Percentiles rank a stretch among this genome's conserved stretches.
Conservation (phyloP, 441 rosid genomes). For the Pelargonium cotyledonis region DNA sequence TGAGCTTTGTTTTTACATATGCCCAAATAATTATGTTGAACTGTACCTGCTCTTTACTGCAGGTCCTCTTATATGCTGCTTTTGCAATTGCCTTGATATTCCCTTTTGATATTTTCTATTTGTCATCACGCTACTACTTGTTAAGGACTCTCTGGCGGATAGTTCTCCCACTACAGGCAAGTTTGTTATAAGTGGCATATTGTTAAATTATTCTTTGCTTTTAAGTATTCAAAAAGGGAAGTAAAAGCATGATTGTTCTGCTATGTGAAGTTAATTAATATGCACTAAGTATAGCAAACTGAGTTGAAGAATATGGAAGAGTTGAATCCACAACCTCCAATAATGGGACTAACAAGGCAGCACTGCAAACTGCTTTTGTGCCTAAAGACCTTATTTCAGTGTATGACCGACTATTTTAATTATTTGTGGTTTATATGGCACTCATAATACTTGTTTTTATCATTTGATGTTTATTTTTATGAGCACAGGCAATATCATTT, state of each 20-base stretch:
- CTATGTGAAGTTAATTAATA: not conserved
- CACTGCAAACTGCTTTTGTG: not conserved
- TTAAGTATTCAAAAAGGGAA: not conserved
- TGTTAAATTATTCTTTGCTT: not conserved
- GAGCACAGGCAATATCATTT: constrained; percentile 71
- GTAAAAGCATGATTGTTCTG: not conserved
- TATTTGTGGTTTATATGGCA: constrained; percentile 7
- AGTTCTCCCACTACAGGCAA: constrained; percentile 82
- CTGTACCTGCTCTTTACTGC: constrained; percentile 30
- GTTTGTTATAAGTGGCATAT: constrained; percentile 9
- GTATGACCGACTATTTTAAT: constrained; percentile 1
- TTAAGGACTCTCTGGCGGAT: constrained; percentile 86
- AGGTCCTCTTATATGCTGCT: constrained; percentile 77
- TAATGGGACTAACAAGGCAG: not conserved
- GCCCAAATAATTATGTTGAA: not conserved
- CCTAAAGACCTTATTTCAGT: not conserved
- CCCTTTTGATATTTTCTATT: constrained; percentile 82
- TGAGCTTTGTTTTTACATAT: too few species aligned
- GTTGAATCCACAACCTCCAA: constrained; percentile 1
- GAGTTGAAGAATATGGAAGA: not conserved
- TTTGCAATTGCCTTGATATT: constrained; percentile 66
- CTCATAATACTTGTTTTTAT: constrained; percentile 11
- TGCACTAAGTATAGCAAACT: not conserved
- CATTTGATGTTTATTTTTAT: constrained; percentile 19
- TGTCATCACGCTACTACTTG: constrained; percentile 77